A percentile compares a stretch with the other conserved stretches of the same genome.
Conservation (phyloP, 768 basidiomycete genomes). For the Rhizopogon roseolus region DNA sequence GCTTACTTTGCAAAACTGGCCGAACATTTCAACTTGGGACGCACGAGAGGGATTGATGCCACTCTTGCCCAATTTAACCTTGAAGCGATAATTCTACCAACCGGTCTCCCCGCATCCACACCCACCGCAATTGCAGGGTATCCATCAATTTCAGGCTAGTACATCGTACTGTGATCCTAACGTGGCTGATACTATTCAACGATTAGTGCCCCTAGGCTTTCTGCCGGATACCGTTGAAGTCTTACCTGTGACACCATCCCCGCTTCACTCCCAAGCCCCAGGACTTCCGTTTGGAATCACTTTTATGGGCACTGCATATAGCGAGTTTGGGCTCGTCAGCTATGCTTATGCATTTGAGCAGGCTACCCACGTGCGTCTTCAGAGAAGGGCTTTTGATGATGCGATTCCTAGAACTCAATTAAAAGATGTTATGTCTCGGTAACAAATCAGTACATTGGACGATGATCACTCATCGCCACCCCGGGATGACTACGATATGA, state of each 20-base stretch:
- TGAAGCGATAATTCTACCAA: constrained; percentile 49
- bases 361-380: constrained; percentile 46
- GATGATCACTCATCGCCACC: constrained; percentile 77
- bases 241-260: constrained; percentile 30
- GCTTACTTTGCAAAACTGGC: constrained; percentile 40
- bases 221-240: constrained; percentile 26
- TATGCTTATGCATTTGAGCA: constrained; percentile 50
- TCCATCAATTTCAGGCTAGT: constrained; percentile 29
- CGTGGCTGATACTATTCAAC: constrained; percentile 22
- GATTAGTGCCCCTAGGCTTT: constrained; percentile 37
- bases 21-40: constrained; percentile 41
- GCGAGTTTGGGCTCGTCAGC: constrained; percentile 37
- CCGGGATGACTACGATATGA: constrained; percentile 59
- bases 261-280: constrained; percentile 25
- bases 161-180: neutral
- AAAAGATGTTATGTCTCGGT: constrained; percentile 21
- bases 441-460: constrained; percentile 38
- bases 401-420: constrained; percentile 57
- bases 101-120: constrained; percentile 16
- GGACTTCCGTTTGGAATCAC: constrained; percentile 38
- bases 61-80: constrained; percentile 40
- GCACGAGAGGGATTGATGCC: constrained; percentile 50
- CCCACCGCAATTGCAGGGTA: constrained; percentile 32
- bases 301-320: constrained; percentile 42
- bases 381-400: constrained; percentile 40